Percentiles rank a stretch among this genome's conserved stretches.
phyloP scores from a whole-genome alignment of 1,139 yeast genomes.

The Kodamaea sp. region DNA sequence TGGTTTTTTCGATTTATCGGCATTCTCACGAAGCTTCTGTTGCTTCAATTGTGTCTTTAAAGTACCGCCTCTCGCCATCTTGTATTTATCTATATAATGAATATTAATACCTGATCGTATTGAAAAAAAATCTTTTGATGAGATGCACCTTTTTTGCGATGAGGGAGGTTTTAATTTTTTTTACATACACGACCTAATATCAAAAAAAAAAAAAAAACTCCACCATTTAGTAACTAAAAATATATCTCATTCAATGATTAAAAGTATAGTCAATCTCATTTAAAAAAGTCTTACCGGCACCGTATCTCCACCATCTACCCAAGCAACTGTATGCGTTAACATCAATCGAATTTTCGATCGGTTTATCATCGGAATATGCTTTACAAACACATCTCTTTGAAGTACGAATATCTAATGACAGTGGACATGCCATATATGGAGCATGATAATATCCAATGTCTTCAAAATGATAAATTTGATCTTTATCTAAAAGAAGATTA shows the following conservation, averaged over 20 bases:
- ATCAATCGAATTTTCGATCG: slow-evolving; percentile 48
- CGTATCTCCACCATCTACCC: slow-evolving; percentile 82
- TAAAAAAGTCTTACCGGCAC: slow-evolving; percentile 50
- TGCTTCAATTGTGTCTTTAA: slow-evolving; percentile 36
- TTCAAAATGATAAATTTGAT: slow-evolving; percentile 81
- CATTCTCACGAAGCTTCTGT: slow-evolving; percentile 25
- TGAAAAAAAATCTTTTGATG: slow-evolving; percentile 1
- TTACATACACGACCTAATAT: slow-evolving; percentile 8
- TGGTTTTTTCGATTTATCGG: slow-evolving; percentile 16
- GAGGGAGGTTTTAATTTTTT: slow-evolving; percentile 5
- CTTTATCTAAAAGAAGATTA: slow-evolving; percentile 59
- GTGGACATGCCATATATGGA: slow-evolving; percentile 84
- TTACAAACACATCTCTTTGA: slow-evolving; percentile 71
- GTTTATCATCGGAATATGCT: slow-evolving; percentile 34
- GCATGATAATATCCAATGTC: slow-evolving; percentile 84
- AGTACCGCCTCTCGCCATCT: slow-evolving; percentile 32
- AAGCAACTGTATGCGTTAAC: slow-evolving; percentile 66
- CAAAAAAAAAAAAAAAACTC: neutral
- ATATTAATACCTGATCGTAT: neutral
- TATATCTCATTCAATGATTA: slow-evolving; percentile 3
- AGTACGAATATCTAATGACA: slow-evolving; percentile 42
- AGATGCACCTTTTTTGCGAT: slow-evolving; percentile 5
- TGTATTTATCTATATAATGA: neutral
- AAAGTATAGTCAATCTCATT: slow-evolving; percentile 28
- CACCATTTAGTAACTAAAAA: no score